Conservation (phyloP, 2,329 filamentous ascomycete genomes). For the Colletotrichum tanaceti region DNA sequence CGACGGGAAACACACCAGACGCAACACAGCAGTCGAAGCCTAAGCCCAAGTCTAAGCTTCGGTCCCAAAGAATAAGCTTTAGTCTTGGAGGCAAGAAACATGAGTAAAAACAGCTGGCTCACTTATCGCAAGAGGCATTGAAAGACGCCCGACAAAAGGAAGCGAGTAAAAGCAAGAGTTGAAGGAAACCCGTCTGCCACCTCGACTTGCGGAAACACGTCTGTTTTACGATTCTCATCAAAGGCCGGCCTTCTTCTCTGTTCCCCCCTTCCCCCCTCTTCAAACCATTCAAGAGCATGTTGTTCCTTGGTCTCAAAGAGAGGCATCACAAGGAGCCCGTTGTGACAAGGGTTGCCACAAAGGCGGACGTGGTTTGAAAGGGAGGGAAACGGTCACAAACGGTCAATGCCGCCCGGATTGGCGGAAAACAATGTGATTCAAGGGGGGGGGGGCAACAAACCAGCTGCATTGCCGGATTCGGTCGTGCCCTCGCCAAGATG, state of each 20-base stretch:
- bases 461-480: slow-evolving; percentile 25
- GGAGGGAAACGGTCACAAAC: slow-evolving; percentile 12
- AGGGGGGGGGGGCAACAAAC: background rate
- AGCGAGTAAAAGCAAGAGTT: slow-evolving; percentile 17
- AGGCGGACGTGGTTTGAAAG: slow-evolving; percentile 11
- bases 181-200: background rate
- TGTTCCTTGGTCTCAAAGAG: background rate
- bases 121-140: slow-evolving; percentile 11
- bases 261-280: background rate
- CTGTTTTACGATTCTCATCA: slow-evolving; percentile 33
- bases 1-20: background rate
- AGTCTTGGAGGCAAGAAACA: slow-evolving; percentile 7
- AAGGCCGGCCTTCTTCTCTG: background rate
- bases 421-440: slow-evolving; percentile 25
- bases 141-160: slow-evolving; percentile 18
- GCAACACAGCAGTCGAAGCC: background rate
- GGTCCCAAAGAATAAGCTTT: background rate
- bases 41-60: no score
- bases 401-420: slow-evolving; percentile 11
- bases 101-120: background rate
- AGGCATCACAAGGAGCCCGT: background rate
- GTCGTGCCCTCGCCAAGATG: background rate
- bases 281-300: background rate
- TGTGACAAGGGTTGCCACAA: slow-evolving; percentile 7
- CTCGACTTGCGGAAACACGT: slow-evolving; percentile 27